Percentiles rank a stretch among this genome's conserved stretches.
These are phyloP conservation scores for Corymbia maculata DNA, from an alignment of 345 rosid species.

Conservation along the genomic window DNA sequence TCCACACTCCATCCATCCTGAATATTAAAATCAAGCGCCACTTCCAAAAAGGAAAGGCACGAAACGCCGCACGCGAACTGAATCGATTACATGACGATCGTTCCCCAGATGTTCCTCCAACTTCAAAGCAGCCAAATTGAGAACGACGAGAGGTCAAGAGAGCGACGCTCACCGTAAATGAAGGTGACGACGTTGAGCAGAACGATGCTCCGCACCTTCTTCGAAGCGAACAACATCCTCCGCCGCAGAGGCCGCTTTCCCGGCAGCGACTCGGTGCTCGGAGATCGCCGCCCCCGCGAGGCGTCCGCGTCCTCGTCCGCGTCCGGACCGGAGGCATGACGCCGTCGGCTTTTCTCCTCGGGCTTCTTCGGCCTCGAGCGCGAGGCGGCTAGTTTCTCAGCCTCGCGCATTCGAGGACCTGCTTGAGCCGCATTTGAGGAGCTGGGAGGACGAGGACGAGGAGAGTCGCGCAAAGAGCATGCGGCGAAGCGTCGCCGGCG, in stretches of 20 bases:
- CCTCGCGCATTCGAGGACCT: neutral
- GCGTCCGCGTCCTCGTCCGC: neutral
- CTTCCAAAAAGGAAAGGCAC: neutral
- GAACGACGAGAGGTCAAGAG: neutral
- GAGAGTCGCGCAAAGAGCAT: neutral
- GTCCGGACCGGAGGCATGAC: neutral
- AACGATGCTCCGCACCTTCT: slow-evolving; percentile 37
- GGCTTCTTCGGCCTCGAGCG: neutral
- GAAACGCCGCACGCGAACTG: neutral
- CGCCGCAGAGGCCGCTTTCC: slow-evolving; percentile 23
- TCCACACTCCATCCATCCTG: neutral
- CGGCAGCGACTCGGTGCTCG: slow-evolving; percentile 12
- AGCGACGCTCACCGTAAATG: slow-evolving; percentile 29
- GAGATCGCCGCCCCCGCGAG: neutral
- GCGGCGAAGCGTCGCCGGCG: neutral
- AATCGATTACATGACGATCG: neutral
- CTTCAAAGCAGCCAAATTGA: neutral
- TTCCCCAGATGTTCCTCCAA: neutral
- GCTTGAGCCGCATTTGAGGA: neutral
- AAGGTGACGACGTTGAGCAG: slow-evolving; percentile 44
- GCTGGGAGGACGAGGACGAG: neutral
- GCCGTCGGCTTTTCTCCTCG: neutral
- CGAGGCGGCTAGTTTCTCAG: neutral
- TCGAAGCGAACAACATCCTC: slow-evolving; percentile 28
- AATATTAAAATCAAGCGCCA: neutral